Base-by-base conservation (phyloP, 2,329 filamentous ascomycete species). In the Colletotrichum cereale region DNA sequence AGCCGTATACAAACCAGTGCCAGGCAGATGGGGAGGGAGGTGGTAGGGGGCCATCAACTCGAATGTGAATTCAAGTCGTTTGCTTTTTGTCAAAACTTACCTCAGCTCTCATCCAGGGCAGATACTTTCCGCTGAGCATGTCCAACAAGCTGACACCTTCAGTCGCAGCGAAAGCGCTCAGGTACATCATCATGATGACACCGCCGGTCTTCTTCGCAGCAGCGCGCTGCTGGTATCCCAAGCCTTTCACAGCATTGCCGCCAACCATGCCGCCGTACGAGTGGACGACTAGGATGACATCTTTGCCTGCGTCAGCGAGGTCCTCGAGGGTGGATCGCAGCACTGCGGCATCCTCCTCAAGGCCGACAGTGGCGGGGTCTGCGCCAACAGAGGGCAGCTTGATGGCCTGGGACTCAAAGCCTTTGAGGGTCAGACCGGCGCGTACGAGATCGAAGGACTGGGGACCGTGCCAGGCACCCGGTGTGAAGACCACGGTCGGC, bases 251-350 rank as follows among this genome's bases (percentile, higher is more conserved):
- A 0, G 81, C 84, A 56, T 81, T 81, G 36, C 78, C 77, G 10
- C 79, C 80, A 2, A 84, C 77, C 1, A 83, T 75, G 18, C 84
- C 84, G n/a, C 81, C 80, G 76, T 84, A 85, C 2, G 82, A 85
- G 72, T 86, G 84, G 5, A 80, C 77, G 6, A 83, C 74, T 2
- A 86, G 78, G 0, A 86, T 74, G 18, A 86, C 79, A 36, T 85
- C 77, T 56, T 82, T 82, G 21, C 80, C 80, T 3, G 75, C 67
- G 26, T 80, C 79, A 16, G 77, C 74, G n/a, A 84, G 77, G 5
- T 65, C 61, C n/a, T 74, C 58, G 44, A 83, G 36, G 0, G 73
- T 70, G 0, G 47, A 21, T n/a, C 79, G 77, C 21, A 84, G 75
- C 2, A 76, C 77, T 0, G 75, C 69, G 8, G 79, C 77, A 64